phyloP scores from a whole-genome alignment of 352 stramenopile species.

The Globisporangium solare region DNA sequence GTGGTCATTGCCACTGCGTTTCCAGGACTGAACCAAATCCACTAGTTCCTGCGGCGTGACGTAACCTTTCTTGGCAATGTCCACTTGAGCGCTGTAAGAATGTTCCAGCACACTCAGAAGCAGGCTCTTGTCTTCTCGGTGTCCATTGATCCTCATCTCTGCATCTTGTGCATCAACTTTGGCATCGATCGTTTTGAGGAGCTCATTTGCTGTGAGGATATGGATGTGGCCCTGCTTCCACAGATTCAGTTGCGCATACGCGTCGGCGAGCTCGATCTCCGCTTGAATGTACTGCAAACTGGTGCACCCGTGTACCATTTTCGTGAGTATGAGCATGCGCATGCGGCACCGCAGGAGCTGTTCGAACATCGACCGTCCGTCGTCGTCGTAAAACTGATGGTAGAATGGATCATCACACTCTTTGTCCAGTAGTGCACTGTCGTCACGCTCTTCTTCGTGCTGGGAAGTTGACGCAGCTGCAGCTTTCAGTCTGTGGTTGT shows the following conservation, averaged over 20 bases:
- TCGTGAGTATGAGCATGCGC: conserved; percentile 47
- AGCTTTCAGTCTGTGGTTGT: conserved; percentile 1
- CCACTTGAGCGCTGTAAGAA: conserved; percentile 22
- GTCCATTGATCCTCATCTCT: background rate
- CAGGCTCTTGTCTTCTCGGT: background rate
- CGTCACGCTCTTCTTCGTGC: background rate
- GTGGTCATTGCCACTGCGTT: background rate
- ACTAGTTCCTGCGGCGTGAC: conserved; percentile 8
- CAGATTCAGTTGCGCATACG: conserved; percentile 50
- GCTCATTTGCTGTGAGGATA: conserved; percentile 22
- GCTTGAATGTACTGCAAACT: conserved; percentile 36
- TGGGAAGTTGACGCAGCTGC: background rate
- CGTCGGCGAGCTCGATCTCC: conserved; percentile 50
- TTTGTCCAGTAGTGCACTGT: conserved; percentile 20
- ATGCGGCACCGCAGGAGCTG: conserved; percentile 53
- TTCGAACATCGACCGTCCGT: conserved; percentile 50
- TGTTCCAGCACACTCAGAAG: conserved; percentile 13
- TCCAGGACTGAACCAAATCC: background rate
- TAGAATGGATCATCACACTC: conserved; percentile 48
- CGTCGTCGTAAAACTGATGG: conserved; percentile 55
- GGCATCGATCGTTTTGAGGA: conserved; percentile 31
- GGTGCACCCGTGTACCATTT: conserved; percentile 35
- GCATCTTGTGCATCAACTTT: background rate
- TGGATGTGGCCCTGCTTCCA: conserved; percentile 70
- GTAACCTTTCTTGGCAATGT: conserved; percentile 1